Conservation (phyloP, 305 asterid genomes). For the Fraxinus latifolia region DNA sequence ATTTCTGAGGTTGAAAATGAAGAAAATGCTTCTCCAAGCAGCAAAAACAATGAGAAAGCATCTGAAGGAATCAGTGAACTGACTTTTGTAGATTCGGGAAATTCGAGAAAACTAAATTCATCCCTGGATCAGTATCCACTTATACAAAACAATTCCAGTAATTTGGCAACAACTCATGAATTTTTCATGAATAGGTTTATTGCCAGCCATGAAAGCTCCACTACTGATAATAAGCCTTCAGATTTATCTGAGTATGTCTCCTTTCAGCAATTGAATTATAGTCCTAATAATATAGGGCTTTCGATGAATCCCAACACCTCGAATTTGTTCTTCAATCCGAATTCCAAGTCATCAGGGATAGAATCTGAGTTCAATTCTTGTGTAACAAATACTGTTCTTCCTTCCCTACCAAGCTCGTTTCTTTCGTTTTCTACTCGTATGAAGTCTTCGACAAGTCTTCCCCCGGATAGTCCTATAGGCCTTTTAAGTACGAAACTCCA, state of each 20-base stretch:
- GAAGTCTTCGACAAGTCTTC: conserved; percentile 28
- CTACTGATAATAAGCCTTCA: conserved; percentile 2
- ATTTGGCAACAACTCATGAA: conserved; percentile 43
- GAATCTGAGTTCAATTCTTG: conserved; percentile 21
- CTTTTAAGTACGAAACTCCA: conserved; percentile 37
- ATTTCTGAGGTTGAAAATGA: conserved; percentile 48
- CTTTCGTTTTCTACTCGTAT: conserved; percentile 11
- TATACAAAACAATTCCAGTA: conserved; percentile 9
- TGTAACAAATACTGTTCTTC: conserved; percentile 4
- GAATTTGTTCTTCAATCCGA: conserved; percentile 35
- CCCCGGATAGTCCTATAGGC: conserved; percentile 6
- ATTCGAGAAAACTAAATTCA: conserved; percentile 20
- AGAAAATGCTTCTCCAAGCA: conserved; percentile 26
- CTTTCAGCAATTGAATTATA: conserved; percentile 42
- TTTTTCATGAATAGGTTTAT: conserved; percentile 61
- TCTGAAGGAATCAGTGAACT: conserved; percentile 48
- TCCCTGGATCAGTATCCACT: conserved; percentile 7
- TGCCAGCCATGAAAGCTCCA: conserved; percentile 39
- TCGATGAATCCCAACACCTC: conserved; percentile 33
- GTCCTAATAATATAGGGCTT: conserved; percentile 34
- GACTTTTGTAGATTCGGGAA: conserved; percentile 30
- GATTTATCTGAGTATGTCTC: conserved; percentile 24
- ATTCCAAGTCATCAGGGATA: conserved; percentile 33
- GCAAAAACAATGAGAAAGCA: conserved; percentile 39
- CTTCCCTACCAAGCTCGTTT: not conserved